Evolutionary conservation across 805 yeast genomes (phyloP).

Genomic region (Ogataea henricii): DNA sequence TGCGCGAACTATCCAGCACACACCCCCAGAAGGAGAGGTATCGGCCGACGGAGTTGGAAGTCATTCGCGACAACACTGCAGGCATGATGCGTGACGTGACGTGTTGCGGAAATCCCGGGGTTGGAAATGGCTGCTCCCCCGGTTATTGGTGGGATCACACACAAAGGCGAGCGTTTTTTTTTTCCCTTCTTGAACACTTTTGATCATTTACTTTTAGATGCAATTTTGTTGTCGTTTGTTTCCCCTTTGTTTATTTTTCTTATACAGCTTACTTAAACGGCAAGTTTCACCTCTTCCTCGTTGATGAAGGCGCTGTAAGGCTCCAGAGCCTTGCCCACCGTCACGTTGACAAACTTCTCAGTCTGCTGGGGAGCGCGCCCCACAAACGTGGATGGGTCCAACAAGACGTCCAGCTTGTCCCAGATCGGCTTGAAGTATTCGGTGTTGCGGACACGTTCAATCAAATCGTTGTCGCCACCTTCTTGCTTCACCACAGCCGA

Average conservation of each 20-base stretch:
- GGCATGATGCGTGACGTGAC: slow-evolving; percentile 6
- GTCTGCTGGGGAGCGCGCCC: slow-evolving; percentile 99
- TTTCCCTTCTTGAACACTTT: too few relatives aligned
- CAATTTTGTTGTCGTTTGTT: too few relatives aligned
- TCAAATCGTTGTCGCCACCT: slow-evolving; percentile 98
- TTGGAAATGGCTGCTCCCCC: not conserved
- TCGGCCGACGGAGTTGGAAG: slow-evolving; percentile 10
- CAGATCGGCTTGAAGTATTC: slow-evolving; percentile 88
- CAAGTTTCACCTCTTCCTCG: slow-evolving; percentile 71
- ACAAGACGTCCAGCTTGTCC: slow-evolving; percentile 73
- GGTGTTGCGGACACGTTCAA: slow-evolving; percentile 78
- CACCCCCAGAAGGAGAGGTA: not conserved
- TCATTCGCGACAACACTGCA: slow-evolving; percentile 5
- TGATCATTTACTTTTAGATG: too few relatives aligned
- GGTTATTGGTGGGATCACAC: too few relatives aligned
- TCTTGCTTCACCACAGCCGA: slow-evolving; percentile 95
- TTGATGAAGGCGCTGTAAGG: slow-evolving; percentile 63
- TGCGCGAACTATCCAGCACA: not conserved
- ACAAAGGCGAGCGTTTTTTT: too few relatives aligned
- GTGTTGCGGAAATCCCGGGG: slow-evolving; percentile 7
- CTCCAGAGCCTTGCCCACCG: slow-evolving; percentile 79
- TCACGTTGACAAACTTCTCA: slow-evolving; percentile 83
- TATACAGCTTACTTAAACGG: slow-evolving; percentile 23
- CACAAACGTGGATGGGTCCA: slow-evolving; percentile 92
- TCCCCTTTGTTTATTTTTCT: not conserved